Evolutionary conservation across 2,329 filamentous ascomycete genomes (phyloP).

Genomic region (Aspergillus fischeri): DNA sequence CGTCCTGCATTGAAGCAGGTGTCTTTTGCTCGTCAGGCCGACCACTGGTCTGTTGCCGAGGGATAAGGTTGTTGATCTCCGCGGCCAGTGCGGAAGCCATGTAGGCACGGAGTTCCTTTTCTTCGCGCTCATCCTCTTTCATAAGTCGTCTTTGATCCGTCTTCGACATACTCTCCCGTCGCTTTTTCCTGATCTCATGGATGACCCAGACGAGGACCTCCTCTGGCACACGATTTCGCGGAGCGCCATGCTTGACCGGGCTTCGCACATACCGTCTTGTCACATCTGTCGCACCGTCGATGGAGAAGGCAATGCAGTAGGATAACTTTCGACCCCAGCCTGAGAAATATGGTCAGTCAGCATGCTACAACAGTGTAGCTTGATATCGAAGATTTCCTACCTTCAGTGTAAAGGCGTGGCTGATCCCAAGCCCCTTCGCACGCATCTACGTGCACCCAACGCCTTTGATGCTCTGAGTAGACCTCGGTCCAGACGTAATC

Average conservation of each 20-base stretch:
- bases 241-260: constrained; percentile 56
- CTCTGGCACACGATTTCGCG: constrained; percentile 76
- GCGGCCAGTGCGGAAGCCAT: constrained; percentile 43
- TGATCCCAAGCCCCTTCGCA: constrained; percentile 96
- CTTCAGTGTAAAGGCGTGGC: constrained; percentile 84
- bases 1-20: constrained; percentile 34
- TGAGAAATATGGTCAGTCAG: constrained; percentile 25
- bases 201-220: constrained; percentile 88
- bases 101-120: constrained; percentile 44
- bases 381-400: constrained; percentile 38
- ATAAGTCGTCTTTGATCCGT: constrained; percentile 54
- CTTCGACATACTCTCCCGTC: constrained; percentile 79
- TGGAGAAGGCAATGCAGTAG: constrained; percentile 95
- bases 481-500: constrained; percentile 98
- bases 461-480: constrained; percentile 86
- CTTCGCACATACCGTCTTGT: constrained; percentile 61
- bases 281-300: constrained; percentile 70
- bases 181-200: constrained; percentile 81
- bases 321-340: constrained; percentile 95
- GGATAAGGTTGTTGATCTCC: constrained; percentile 43
- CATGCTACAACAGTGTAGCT: not conserved
- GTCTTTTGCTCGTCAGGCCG: constrained; percentile 40
- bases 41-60: constrained; percentile 20
- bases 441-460: constrained; percentile 95
- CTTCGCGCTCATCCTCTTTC: constrained; percentile 48